Conservation (phyloP, 2,329 filamentous ascomycete genomes). For the Claviceps humidiphila region DNA sequence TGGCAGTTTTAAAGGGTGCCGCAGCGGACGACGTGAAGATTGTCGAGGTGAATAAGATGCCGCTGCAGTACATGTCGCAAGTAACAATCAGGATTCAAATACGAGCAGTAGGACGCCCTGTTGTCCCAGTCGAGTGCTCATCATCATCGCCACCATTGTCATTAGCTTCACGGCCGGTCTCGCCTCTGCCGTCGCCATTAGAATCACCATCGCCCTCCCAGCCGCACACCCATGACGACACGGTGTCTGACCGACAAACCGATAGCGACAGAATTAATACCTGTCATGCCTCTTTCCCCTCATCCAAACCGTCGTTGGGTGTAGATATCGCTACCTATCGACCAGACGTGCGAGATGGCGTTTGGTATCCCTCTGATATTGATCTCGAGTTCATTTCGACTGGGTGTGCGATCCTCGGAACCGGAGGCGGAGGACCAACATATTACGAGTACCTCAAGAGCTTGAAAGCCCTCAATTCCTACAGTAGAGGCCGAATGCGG, state of each 20-base stretch:
- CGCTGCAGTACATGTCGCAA: constrained; percentile 23
- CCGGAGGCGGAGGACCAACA: constrained; percentile 23
- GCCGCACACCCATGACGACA: not conserved
- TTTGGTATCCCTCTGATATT: constrained; percentile 23
- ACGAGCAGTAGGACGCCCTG: constrained; percentile 20
- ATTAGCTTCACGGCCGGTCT: not conserved
- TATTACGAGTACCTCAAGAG: constrained; percentile 32
- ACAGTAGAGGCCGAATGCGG: constrained; percentile 21
- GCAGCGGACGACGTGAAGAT: constrained; percentile 23
- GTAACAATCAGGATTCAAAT: constrained; percentile 22
- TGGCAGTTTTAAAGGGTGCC: constrained; percentile 19
- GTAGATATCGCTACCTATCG: constrained; percentile 18
- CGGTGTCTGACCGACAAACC: constrained; percentile 11
- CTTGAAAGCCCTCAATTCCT: constrained; percentile 22
- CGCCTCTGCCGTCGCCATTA: not conserved
- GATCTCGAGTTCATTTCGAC: constrained; percentile 23
- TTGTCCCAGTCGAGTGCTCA: constrained; percentile 14
- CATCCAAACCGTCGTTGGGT: constrained; percentile 18
- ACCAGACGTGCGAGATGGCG: constrained; percentile 17
- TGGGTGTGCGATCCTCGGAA: constrained; percentile 24
- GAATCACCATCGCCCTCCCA: constrained; percentile 1
- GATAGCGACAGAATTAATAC: constrained; percentile 17
- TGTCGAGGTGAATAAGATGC: constrained; percentile 31
- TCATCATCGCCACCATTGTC: not conserved
- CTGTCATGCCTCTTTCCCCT: constrained; percentile 15